phyloP scores from a whole-genome alignment of 306 rosid genomes.

The Lablab purpureus region DNA sequence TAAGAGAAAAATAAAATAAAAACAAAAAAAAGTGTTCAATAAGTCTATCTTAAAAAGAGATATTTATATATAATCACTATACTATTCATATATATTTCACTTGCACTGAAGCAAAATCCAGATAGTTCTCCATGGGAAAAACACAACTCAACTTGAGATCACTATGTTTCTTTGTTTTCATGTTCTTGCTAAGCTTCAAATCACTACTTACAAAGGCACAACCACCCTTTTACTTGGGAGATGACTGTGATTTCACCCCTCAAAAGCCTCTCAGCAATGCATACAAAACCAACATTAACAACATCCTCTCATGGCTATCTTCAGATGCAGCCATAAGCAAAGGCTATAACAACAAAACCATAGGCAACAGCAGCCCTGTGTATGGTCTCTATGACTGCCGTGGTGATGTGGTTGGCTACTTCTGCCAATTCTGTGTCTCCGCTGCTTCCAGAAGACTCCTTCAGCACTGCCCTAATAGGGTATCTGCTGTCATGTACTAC shows the following conservation, averaged over 20 bases:
- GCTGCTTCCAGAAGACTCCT: neutral
- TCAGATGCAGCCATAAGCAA: constrained; percentile 19
- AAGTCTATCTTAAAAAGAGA: no score
- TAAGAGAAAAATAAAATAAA: no score
- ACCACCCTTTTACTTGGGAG: neutral
- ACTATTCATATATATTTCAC: no score
- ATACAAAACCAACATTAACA: constrained; percentile 15
- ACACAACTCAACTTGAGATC: neutral
- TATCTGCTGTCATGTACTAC: constrained; percentile 19
- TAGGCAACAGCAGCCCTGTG: neutral
- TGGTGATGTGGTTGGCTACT: neutral
- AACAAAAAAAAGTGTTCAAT: no score
- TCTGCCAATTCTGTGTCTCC: constrained; percentile 41
- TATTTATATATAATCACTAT: no score
- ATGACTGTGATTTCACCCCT: neutral
- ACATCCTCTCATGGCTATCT: constrained; percentile 9
- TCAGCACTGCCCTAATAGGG: constrained; percentile 16
- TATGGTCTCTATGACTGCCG: constrained; percentile 44
- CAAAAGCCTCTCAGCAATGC: neutral
- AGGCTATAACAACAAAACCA: constrained; percentile 20
- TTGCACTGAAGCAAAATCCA: neutral
- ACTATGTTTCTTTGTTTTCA: neutral
- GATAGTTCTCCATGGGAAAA: neutral
- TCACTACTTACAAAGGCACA: neutral
- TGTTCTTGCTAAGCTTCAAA: neutral